These are phyloP conservation scores for Neofusicoccum umdonicola DNA, from an alignment of 2,329 filamentous ascomycete species.

Conservation along the genomic window DNA sequence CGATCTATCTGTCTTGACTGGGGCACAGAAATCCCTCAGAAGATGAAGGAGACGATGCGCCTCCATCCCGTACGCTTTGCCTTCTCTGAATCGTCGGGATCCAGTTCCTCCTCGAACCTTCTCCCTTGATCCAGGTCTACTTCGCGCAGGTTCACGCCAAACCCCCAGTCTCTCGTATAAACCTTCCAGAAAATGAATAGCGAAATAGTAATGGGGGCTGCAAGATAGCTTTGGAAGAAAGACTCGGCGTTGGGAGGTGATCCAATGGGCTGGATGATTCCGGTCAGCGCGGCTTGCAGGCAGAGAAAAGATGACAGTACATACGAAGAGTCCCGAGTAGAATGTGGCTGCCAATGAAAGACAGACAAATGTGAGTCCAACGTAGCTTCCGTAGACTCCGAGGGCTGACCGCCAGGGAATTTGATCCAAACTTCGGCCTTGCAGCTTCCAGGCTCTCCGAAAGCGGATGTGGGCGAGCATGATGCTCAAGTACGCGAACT, in stretches of 20 bases:
- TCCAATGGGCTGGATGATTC: constrained; percentile 51
- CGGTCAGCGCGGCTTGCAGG: constrained; percentile 36
- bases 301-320: constrained; percentile 64
- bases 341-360: neutral
- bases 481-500: constrained; percentile 71
- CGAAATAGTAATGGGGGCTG: constrained; percentile 54
- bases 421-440: constrained; percentile 63
- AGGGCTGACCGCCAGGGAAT: constrained; percentile 76
- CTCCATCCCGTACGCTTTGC: neutral
- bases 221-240: constrained; percentile 71
- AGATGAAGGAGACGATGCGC: neutral
- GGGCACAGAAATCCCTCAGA: neutral
- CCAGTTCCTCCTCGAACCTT: constrained; percentile 27
- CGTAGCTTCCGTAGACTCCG: constrained; percentile 72
- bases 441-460: constrained; percentile 56
- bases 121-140: constrained; percentile 33
- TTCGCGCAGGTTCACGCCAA: constrained; percentile 25
- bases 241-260: constrained; percentile 50
- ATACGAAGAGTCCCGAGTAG: neutral
- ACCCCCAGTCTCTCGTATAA: constrained; percentile 14
- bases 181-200: constrained; percentile 34
- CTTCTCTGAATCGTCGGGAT: neutral
- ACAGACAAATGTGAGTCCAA: constrained; percentile 49
- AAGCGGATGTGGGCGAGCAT: constrained; percentile 64
- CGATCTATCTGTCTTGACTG: too few relatives aligned